Percentiles rank a stretch among this genome's conserved stretches.
phyloP scores from a whole-genome alignment of 768 basidiomycete genomes.

The Trametes maxima region DNA sequence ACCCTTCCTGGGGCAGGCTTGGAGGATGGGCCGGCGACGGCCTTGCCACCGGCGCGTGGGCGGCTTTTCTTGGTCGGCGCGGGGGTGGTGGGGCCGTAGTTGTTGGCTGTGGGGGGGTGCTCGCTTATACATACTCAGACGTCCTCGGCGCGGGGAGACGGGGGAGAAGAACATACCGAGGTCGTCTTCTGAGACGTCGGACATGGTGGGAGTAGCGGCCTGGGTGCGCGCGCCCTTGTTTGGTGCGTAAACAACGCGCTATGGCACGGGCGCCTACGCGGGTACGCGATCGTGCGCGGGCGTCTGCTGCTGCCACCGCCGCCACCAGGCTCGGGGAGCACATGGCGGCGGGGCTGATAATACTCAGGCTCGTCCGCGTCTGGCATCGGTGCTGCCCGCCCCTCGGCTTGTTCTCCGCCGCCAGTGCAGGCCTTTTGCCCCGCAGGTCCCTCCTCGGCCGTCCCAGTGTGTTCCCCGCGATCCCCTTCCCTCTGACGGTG shows the following conservation, averaged over 20 bases:
- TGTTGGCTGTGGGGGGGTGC: constrained; percentile 16
- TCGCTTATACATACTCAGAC: constrained; percentile 17
- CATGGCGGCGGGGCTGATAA: too few species aligned
- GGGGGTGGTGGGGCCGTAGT: constrained; percentile 37
- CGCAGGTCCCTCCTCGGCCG: too few species aligned
- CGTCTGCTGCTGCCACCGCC: too few species aligned
- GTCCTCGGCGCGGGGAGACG: constrained; percentile 1
- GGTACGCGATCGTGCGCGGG: constrained; percentile 6
- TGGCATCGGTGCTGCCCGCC: too few species aligned
- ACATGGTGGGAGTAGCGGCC: constrained; percentile 19
- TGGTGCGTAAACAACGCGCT: constrained; percentile 14
- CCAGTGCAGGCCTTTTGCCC: too few species aligned
- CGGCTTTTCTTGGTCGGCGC: constrained; percentile 29
- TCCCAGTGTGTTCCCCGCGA: too few species aligned
- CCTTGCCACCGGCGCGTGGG: constrained; percentile 21
- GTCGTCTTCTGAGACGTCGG: constrained; percentile 29
- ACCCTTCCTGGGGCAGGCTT: constrained; percentile 20
- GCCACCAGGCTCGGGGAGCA: too few species aligned
- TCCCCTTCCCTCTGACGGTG: too few species aligned
- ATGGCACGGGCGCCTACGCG: constrained; percentile 12
- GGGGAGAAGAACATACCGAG: constrained; percentile 23
- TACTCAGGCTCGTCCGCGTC: too few species aligned
- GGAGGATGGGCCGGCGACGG: constrained; percentile 29
- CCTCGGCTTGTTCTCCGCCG: too few species aligned
- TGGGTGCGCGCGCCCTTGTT: constrained; percentile 21